Evolutionary conservation across 176 grass and related monocot species (phyloP).

Genomic region (Dendrocalamus sinicus): DNA sequence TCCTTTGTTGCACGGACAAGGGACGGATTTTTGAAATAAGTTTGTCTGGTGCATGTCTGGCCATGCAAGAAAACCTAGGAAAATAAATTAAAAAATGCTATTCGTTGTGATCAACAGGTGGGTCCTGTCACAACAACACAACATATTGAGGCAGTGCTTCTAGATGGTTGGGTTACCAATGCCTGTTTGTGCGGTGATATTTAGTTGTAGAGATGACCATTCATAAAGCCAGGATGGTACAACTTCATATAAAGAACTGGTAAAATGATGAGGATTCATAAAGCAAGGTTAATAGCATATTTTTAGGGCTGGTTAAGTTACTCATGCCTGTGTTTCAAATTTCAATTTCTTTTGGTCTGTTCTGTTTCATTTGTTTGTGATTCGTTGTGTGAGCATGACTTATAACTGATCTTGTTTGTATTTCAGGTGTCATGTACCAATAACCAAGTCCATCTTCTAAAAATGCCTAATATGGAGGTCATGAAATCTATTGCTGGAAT

Average conservation of each 20-base stretch:
- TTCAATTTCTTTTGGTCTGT: slow-evolving; percentile 5
- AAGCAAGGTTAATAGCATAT: background rate
- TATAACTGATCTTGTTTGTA: slow-evolving; percentile 2
- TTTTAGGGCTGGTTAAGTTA: background rate
- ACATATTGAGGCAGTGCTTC: background rate
- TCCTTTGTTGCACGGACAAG: background rate
- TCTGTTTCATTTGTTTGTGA: background rate
- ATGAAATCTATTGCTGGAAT: slow-evolving; percentile 87
- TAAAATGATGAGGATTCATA: slow-evolving; percentile 9
- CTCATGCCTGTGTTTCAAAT: background rate
- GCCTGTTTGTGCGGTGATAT: slow-evolving; percentile 8
- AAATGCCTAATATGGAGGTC: slow-evolving; percentile 96
- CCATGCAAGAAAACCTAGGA: background rate
- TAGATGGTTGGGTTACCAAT: slow-evolving; percentile 12
- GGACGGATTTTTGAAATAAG: background rate
- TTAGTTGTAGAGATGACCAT: background rate
- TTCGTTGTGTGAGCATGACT: slow-evolving; percentile 3
- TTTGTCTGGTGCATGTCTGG: background rate
- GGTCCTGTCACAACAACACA: background rate
- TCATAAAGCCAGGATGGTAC: background rate
- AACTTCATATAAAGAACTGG: slow-evolving; percentile 15
- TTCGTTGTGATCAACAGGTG: background rate
- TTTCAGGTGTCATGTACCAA: slow-evolving; percentile 83
- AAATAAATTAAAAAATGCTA: background rate
- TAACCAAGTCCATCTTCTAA: slow-evolving; percentile 79